These are phyloP conservation scores for Botrytis paeoniae DNA, from an alignment of 2,329 filamentous ascomycete genomes.

Conservation along the genomic window DNA sequence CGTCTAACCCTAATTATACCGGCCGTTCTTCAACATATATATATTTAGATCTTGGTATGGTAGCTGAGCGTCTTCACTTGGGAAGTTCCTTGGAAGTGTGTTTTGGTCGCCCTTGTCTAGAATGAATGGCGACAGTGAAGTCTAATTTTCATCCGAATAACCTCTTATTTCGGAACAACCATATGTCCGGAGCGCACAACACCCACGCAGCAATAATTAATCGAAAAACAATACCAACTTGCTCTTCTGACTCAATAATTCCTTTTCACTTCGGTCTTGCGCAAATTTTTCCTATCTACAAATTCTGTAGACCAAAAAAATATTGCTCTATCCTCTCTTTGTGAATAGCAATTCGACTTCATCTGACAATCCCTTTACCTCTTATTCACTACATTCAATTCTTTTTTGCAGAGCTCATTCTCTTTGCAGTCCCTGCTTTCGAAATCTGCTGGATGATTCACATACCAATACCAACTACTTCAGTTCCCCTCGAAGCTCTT, in stretches of 20 bases:
- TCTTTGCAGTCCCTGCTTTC: background rate
- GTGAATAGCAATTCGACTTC: background rate
- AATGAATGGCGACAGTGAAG: conserved; percentile 11
- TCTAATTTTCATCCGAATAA: conserved; percentile 1
- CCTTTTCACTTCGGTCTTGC: background rate
- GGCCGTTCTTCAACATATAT: background rate
- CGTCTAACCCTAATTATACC: background rate
- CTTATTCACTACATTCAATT: background rate
- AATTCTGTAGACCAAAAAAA: background rate
- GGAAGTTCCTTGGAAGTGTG: conserved; percentile 1
- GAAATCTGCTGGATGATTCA: background rate
- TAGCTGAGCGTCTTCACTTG: background rate
- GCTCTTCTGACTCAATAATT: background rate
- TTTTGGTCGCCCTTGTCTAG: background rate
- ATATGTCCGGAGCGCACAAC: background rate
- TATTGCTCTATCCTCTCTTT: background rate
- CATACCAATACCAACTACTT: background rate
- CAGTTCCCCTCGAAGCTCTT: background rate
- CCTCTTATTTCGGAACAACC: conserved; percentile 7
- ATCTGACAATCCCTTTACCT: background rate
- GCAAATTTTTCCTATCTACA: background rate
- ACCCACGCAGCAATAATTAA: background rate
- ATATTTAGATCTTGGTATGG: background rate
- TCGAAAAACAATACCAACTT: background rate
- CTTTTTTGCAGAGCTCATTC: background rate